phyloP scores from a whole-genome alignment of 306 rosid species.

The Mimosa bimucronata region DNA sequence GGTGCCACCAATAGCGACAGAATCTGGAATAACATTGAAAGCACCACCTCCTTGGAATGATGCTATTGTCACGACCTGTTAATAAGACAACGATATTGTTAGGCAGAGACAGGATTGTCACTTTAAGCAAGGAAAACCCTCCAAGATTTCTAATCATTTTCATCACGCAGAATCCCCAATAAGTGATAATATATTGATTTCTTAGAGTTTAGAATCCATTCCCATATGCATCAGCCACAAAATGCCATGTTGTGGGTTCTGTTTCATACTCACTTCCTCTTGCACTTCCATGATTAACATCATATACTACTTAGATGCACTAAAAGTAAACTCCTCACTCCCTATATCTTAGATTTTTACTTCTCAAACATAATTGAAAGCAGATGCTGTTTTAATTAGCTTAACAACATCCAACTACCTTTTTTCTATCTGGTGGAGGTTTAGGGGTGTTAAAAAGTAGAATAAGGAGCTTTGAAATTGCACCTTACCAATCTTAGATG shows the following conservation, averaged over 20 bases:
- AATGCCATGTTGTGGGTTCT: neutral
- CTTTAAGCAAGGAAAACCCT: slow-evolving; percentile 26
- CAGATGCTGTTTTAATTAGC: neutral
- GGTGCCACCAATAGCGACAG: slow-evolving; percentile 86
- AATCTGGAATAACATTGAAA: slow-evolving; percentile 90
- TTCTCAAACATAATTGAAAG: neutral
- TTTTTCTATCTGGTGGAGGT: neutral
- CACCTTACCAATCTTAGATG: neutral
- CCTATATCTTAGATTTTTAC: neutral
- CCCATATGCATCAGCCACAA: neutral
- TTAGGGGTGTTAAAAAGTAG: neutral
- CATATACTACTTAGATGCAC: neutral
- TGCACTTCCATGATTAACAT: neutral
- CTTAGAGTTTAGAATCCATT: slow-evolving; percentile 2
- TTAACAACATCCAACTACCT: neutral
- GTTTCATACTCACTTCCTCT: neutral
- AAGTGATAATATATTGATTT: neutral
- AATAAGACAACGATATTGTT: slow-evolving; percentile 7
- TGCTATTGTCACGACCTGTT: slow-evolving; percentile 80
- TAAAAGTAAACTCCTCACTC: neutral
- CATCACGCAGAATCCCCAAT: neutral
- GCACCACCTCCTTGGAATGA: slow-evolving; percentile 87
- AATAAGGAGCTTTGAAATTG: neutral
- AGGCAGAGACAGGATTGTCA: slow-evolving; percentile 31
- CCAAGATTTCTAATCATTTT: neutral